These are phyloP conservation scores for Thuja plicata DNA, from an alignment of 83 land plant species.

Conservation along the genomic window DNA sequence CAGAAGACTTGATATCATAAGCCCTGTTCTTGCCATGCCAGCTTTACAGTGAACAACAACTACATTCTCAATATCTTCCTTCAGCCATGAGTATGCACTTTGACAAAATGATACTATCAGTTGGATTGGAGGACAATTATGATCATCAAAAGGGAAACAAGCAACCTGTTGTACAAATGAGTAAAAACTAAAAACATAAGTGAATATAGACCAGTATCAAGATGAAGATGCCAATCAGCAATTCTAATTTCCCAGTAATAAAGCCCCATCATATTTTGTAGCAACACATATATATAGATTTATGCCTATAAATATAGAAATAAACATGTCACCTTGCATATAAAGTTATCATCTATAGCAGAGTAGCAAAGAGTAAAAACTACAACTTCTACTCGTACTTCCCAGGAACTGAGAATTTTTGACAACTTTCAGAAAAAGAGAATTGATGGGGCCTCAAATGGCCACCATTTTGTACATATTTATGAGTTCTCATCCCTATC, in stretches of 20 bases:
- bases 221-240: neutral
- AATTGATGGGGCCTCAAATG: neutral
- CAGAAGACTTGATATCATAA: conserved; percentile 98
- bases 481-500: too few species aligned
- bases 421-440: neutral
- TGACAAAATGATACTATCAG: conserved; percentile 88
- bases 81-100: conserved; percentile 98
- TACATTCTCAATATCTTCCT: conserved; percentile 96
- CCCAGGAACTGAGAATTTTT: neutral
- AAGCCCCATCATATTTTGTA: neutral
- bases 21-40: conserved; percentile 98
- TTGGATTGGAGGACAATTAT: conserved; percentile 96
- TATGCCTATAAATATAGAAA: neutral
- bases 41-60: conserved; percentile 99
- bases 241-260: neutral
- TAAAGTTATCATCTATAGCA: neutral
- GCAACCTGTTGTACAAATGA: conserved; percentile 72
- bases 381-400: neutral
- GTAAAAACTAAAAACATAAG: neutral
- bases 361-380: neutral
- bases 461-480: too few species aligned
- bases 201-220: neutral
- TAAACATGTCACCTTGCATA: neutral
- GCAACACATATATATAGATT: neutral
- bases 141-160: conserved; percentile 97